Conservation (phyloP, 768 basidiomycete genomes). For the Neoboletus brunneissimus region DNA sequence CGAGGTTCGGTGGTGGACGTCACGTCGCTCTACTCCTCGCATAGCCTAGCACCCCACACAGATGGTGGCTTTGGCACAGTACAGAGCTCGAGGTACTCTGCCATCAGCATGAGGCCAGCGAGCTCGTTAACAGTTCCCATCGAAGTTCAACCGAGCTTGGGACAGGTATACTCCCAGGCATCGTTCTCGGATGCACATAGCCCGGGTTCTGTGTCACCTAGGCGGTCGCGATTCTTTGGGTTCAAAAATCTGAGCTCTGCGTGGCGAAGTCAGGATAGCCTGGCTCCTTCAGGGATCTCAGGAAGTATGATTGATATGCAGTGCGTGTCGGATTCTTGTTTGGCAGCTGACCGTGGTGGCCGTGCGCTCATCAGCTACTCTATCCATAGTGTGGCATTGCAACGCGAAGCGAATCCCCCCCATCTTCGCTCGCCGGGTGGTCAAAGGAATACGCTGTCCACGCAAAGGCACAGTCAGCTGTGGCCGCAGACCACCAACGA, state of each 20-base stretch:
- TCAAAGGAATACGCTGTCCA: slow-evolving; percentile 35
- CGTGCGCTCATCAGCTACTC: slow-evolving; percentile 7
- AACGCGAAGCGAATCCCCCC: slow-evolving; percentile 52
- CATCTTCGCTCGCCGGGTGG: slow-evolving; percentile 30
- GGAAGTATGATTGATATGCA: slow-evolving; percentile 95
- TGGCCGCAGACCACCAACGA: slow-evolving; percentile 47
- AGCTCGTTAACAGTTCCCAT: slow-evolving; percentile 60
- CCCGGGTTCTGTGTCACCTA: slow-evolving; percentile 61
- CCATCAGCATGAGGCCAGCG: slow-evolving; percentile 53
- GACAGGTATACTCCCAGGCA: slow-evolving; percentile 70
- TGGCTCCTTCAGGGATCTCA: slow-evolving; percentile 76
- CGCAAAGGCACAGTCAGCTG: slow-evolving; percentile 48
- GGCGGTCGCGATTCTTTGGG: slow-evolving; percentile 75
- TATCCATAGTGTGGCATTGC: slow-evolving; percentile 64
- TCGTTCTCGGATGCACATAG: slow-evolving; percentile 82
- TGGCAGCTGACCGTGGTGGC: background rate
- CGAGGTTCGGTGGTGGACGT: slow-evolving; percentile 69
- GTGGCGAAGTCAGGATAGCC: slow-evolving; percentile 78
- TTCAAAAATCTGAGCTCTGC: slow-evolving; percentile 67
- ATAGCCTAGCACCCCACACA: slow-evolving; percentile 51
- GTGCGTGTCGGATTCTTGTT: slow-evolving; percentile 47
- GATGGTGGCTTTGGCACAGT: slow-evolving; percentile 57
- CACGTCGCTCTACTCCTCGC: slow-evolving; percentile 67
- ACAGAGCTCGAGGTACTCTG: slow-evolving; percentile 61
- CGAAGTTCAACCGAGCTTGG: slow-evolving; percentile 56